Evolutionary conservation across 352 stramenopile genomes (phyloP).

Genomic region (Globisporangium orthogonon): DNA sequence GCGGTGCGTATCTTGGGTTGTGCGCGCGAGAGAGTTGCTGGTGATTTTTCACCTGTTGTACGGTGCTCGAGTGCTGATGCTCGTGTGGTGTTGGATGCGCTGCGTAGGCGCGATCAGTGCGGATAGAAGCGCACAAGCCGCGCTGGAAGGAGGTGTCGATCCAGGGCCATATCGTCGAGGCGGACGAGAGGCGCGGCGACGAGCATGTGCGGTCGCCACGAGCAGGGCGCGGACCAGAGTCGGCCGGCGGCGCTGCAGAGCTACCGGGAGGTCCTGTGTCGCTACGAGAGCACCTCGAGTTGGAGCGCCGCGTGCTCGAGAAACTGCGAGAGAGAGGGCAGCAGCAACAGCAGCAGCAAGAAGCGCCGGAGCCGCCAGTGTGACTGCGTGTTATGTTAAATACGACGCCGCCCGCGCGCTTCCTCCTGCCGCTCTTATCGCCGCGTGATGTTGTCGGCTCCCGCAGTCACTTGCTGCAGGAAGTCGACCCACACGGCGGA

Average conservation of each 20-base stretch:
- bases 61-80: neutral
- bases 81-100: neutral
- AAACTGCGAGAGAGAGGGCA: constrained; percentile 34
- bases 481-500: constrained; percentile 70
- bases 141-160: constrained; percentile 70
- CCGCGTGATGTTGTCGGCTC: constrained; percentile 26
- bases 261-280: constrained; percentile 43
- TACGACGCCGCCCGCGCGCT: neutral
- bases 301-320: constrained; percentile 47
- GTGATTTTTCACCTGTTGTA: neutral
- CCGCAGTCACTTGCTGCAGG: constrained; percentile 44
- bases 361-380: constrained; percentile 9
- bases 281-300: constrained; percentile 43
- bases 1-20: constrained; percentile 22
- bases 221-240: constrained; percentile 10
- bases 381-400: constrained; percentile 8
- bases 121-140: constrained; percentile 61
- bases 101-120: constrained; percentile 40
- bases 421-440: constrained; percentile 13
- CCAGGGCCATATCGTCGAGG: constrained; percentile 66
- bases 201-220: constrained; percentile 10
- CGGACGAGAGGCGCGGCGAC: constrained; percentile 24
- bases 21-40: too few species aligned
- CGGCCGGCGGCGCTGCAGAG: neutral
- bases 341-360: constrained; percentile 21